phyloP scores from a whole-genome alignment of 2,329 filamentous ascomycete species.

The Ophiostoma triangulosporum region DNA sequence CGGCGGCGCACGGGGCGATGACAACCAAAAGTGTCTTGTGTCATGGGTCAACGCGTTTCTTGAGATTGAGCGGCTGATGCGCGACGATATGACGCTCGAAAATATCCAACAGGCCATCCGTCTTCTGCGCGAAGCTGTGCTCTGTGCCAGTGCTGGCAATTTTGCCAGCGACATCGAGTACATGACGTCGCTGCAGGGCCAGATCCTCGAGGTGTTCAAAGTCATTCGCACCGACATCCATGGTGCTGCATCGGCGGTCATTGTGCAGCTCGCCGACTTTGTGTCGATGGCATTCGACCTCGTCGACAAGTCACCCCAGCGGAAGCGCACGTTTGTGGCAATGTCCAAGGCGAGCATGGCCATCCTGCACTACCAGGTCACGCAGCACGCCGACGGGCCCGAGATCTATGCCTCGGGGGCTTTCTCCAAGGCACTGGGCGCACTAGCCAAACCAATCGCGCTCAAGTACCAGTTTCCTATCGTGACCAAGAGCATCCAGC shows the following conservation, averaged over 20 bases:
- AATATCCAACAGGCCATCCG: constrained; percentile 54
- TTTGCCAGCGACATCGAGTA: constrained; percentile 63
- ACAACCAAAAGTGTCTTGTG: constrained; percentile 71
- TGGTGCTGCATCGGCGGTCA: constrained; percentile 53
- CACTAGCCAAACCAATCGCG: constrained; percentile 54
- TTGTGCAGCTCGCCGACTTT: constrained; percentile 57
- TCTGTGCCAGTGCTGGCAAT: constrained; percentile 50
- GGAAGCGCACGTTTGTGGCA: constrained; percentile 71
- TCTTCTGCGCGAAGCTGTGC: constrained; percentile 57
- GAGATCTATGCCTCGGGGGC: constrained; percentile 59
- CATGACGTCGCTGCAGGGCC: constrained; percentile 57
- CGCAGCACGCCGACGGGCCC: constrained; percentile 44
- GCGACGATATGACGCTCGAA: constrained; percentile 46
- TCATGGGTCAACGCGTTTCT: constrained; percentile 69
- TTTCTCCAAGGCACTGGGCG: constrained; percentile 48
- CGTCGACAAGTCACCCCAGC: constrained; percentile 17
- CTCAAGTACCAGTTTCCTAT: constrained; percentile 71
- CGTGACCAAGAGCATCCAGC: constrained; percentile 52
- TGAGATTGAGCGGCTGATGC: constrained; percentile 66
- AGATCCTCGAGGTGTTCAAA: constrained; percentile 54
- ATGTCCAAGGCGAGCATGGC: constrained; percentile 73
- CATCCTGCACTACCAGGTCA: constrained; percentile 48
- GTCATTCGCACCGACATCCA: constrained; percentile 52
- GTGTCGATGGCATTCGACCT: constrained; percentile 52
- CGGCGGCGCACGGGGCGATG: constrained; percentile 32